phyloP scores from a whole-genome alignment of 108 stramenopile species.

The Cafeteria roenbergensis region DNA sequence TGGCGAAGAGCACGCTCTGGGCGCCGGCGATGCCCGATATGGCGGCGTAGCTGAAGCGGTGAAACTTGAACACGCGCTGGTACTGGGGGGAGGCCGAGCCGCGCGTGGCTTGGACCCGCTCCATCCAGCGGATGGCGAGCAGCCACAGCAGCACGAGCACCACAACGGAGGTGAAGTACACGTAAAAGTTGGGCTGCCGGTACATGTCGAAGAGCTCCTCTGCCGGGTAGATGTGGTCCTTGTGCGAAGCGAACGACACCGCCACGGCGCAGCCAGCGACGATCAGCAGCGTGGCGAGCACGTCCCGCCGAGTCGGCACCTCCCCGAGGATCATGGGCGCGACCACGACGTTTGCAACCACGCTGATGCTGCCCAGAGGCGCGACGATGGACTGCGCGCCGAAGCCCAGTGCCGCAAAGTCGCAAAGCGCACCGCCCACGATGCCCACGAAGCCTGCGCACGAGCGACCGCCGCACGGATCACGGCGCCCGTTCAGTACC shows the following conservation, averaged over 20 bases:
- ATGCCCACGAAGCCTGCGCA: conserved; percentile 12
- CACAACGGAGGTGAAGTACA: conserved; percentile 1
- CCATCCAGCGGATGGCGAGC: neutral
- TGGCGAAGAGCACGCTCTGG: conserved; percentile 13
- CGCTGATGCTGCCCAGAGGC: neutral
- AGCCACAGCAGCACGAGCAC: neutral
- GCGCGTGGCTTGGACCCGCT: neutral
- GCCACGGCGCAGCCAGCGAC: conserved; percentile 4
- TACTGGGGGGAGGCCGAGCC: conserved; percentile 4
- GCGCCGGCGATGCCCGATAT: conserved; percentile 5
- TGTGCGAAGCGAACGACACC: conserved; percentile 11
- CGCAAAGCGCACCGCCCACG: conserved; percentile 3
- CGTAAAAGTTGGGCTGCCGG: neutral
- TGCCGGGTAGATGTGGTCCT: conserved; percentile 1
- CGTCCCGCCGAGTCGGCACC: conserved; percentile 1
- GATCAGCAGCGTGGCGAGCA: conserved; percentile 7
- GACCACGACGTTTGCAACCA: conserved; percentile 10
- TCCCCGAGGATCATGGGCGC: conserved; percentile 10
- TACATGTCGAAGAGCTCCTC: conserved; percentile 5
- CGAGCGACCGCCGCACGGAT: too few relatives aligned
- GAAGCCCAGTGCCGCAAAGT: conserved; percentile 13
- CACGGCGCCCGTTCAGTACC: too few relatives aligned
- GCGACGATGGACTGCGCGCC: conserved; percentile 11
- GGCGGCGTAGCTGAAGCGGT: conserved; percentile 7
- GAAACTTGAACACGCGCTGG: neutral